Evolutionary conservation across 441 rosid genomes (phyloP), one percentile per base, ranked within the genome.

Genomic region (Bruguiera hainesii): DNA sequence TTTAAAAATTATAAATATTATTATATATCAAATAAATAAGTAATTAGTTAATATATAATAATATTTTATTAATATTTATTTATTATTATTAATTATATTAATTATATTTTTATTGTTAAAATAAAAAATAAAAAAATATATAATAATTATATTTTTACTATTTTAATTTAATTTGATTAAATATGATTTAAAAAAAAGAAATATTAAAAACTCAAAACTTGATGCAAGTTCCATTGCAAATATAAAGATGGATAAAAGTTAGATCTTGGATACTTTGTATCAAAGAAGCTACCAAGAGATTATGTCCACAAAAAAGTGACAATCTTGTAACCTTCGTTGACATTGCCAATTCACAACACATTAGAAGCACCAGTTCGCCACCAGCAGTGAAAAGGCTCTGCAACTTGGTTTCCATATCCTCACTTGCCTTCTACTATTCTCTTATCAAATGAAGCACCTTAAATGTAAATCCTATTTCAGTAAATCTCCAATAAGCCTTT

Each of bases 311-410:
- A 68, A 76, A 20, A 20, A 69, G 76, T 73, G 72, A 74, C 83
- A 74, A 74, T 72, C 70, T 61, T 67, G 78, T 70, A 78, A 86
- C 81, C 83, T 89, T 83, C 89, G 78, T 88, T 83, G 73, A 73
- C 74, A 75, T 73, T 64, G 80, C 76, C 55, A 69, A 78, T 64
- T 50, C 66, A 78, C 67, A 73, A 78, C 20, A 76, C 61, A 69
- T 71, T 62, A 21, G 78, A 76, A 74, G 79, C 76, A 71, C 72
- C 80, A 68, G 75, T 67, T 72, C 75, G 67, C 55, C 78, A 69
- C 68, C 84, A 80, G 73, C 83, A 74, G 70, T 71, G 78, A 66
- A 46, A 72, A 77, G 71, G 73, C 81, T 81, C 78, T 65, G 81
- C 69, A 69, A 20, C 55, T 60, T 75, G 70, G 70, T 78, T 64